A percentile compares a stretch with the other conserved stretches of the same genome.
Conservation (phyloP, 805 yeast species). For the Kodamaea kaohsiungensis region DNA sequence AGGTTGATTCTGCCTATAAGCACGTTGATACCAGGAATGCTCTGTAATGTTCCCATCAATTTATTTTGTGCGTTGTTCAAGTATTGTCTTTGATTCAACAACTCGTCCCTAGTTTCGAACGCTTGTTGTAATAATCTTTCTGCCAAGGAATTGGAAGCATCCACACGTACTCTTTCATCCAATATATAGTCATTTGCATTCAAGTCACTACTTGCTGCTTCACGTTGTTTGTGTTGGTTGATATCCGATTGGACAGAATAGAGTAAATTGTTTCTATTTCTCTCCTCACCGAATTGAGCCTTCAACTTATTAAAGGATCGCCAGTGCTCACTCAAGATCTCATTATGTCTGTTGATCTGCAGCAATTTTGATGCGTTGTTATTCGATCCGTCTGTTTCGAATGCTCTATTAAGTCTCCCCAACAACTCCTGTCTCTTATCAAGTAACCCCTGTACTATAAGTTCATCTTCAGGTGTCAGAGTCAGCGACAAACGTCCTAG, state of each 20-base stretch:
- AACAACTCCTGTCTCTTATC: conserved; percentile 53
- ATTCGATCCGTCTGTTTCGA: conserved; percentile 52
- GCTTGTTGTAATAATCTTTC: conserved; percentile 85
- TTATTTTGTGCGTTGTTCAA: conserved; percentile 65
- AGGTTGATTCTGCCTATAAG: conserved; percentile 80
- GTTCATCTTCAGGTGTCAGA: conserved; percentile 31
- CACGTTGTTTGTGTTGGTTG: conserved; percentile 56
- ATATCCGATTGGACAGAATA: conserved; percentile 80
- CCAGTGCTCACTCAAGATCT: conserved; percentile 69
- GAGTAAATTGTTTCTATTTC: conserved; percentile 72
- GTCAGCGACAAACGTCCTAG: conserved; percentile 39
- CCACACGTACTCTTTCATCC: conserved; percentile 74
- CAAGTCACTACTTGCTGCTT: conserved; percentile 20
- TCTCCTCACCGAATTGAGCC: conserved; percentile 63
- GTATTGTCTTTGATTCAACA: conserved; percentile 66
- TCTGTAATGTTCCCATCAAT: conserved; percentile 59
- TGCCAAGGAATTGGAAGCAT: conserved; percentile 69
- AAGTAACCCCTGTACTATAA: conserved; percentile 25
- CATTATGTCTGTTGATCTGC: conserved; percentile 82
- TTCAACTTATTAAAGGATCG: conserved; percentile 61
- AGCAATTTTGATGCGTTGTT: conserved; percentile 74
- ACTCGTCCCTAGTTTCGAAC: conserved; percentile 84
- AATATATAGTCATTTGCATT: conserved; percentile 72
- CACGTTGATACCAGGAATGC: conserved; percentile 81
- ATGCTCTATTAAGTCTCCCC: conserved; percentile 49